Conservation (phyloP, 441 rosid genomes). For the Adansonia gregorii region DNA sequence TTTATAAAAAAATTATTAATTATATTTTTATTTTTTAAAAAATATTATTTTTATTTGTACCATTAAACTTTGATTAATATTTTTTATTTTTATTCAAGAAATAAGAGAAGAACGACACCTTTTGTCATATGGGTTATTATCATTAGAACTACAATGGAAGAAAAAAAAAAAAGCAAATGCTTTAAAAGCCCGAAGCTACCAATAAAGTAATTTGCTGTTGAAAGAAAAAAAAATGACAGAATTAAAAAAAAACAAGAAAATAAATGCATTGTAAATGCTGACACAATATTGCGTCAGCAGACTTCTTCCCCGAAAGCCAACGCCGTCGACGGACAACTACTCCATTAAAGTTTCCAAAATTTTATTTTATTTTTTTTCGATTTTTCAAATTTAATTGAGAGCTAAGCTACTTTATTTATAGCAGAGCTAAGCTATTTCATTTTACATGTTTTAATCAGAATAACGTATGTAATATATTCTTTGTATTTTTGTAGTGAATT, state of each 20-base stretch:
- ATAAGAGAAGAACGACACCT: background rate
- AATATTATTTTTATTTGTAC: too few species aligned
- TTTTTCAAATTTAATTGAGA: background rate
- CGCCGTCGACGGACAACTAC: background rate
- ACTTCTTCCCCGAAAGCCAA: slow-evolving; percentile 40
- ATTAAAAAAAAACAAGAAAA: background rate
- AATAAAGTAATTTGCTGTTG: background rate
- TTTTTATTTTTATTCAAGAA: background rate
- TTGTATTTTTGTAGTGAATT: background rate
- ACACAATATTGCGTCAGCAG: slow-evolving; percentile 47
- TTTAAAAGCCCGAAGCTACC: background rate
- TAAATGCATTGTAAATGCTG: slow-evolving; percentile 39
- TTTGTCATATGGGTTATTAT: background rate
- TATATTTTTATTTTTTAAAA: too few species aligned
- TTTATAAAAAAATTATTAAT: too few species aligned
- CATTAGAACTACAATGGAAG: too few species aligned
- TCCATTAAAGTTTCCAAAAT: background rate
- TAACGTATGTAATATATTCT: too few species aligned
- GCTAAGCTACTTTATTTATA: too few species aligned
- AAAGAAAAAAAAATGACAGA: background rate
- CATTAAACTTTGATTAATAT: too few species aligned
- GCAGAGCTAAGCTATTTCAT: too few species aligned
- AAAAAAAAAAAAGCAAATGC: slow-evolving; percentile 7
- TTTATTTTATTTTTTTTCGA: background rate
- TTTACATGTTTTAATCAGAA: too few species aligned